Evolutionary conservation across 2,329 filamentous ascomycete species (phyloP), one percentile per base, ranked within the genome.

Genomic region (Monilinia fructigena): DNA sequence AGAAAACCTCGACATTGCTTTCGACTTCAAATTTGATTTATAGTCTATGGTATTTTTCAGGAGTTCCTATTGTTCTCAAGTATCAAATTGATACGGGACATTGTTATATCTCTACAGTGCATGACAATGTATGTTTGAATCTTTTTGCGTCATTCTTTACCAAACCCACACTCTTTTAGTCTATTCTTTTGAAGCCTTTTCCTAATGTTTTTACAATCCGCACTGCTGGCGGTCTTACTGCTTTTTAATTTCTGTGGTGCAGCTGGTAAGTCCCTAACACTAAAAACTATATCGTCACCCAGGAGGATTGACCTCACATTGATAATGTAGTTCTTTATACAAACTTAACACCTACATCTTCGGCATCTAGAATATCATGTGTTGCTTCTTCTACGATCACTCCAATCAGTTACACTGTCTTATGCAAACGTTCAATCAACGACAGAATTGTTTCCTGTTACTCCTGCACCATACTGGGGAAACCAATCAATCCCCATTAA

Each of bases 401-500:
- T 23, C 31, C 67, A 23, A 23, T 45, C 38, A 45, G 50, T 50
- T 28, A 42, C 60, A 6, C 38, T 63, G n/a, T 54, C 60, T 4
- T 52, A 55, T 23, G 50, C 23, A 45, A 45, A 53, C 12, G 60
- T 52, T 20, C 16, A 55, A 54, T 55, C 60, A 45, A 63, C 60
- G 12, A 63, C 60, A 23, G 26, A 63, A 16, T 11, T 47, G 11
- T 63, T 63, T 55, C 60, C 50, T n/a, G 5, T 63, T 23, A 63
- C 60, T 40, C 50, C 60, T 20, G 50, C 50, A 11, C 60, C 23
- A 23, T 55, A 63, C 11, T 70, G 69, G 69, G 69, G 69, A 28
- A 65, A 66, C 28, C 67, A 70, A 48, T 56, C 31, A 35, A 67
- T 70, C 45, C 67, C 69, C 12, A 58, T 66, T 3, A 69, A 70